phyloP scores from a whole-genome alignment of 768 basidiomycete species.

The Calvatia gigantea region DNA sequence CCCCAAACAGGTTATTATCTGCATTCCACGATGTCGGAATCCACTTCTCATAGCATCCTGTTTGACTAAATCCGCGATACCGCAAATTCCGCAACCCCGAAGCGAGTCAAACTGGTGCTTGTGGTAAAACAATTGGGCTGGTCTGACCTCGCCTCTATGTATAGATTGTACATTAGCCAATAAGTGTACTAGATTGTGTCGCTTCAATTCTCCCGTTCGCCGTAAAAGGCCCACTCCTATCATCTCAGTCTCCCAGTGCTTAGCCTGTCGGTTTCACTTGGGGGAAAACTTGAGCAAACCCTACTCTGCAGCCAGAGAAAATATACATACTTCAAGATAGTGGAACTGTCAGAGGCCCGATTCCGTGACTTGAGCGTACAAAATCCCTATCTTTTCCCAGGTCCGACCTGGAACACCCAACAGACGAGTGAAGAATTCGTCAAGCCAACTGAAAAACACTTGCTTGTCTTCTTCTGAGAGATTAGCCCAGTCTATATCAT shows the following conservation, averaged over 20 bases:
- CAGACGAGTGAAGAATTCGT: constrained; percentile 69
- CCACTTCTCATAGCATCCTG: constrained; percentile 54
- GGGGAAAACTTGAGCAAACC: neutral
- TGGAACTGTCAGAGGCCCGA: constrained; percentile 14
- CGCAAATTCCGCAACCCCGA: neutral
- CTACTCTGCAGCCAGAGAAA: neutral
- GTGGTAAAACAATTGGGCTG: neutral
- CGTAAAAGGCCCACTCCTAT: neutral
- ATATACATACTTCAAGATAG: constrained; percentile 20
- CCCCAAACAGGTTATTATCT: constrained; percentile 51
- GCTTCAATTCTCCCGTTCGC: neutral
- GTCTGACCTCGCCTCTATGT: neutral
- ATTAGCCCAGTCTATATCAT: constrained; percentile 64
- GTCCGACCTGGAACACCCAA: constrained; percentile 13
- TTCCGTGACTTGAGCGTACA: constrained; percentile 5
- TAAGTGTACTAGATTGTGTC: neutral
- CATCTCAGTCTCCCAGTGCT: constrained; percentile 8
- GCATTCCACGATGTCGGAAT: constrained; percentile 75
- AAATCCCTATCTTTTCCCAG: constrained; percentile 9
- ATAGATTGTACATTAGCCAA: neutral
- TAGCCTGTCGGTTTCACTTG: constrained; percentile 25
- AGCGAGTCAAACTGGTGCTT: neutral
- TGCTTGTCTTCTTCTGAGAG: constrained; percentile 65
- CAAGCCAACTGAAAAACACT: constrained; percentile 74
- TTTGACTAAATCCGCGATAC: neutral